A percentile compares a stretch with the other conserved stretches of the same genome.
Evolutionary conservation across 495 filamentous ascomycete genomes (phyloP).

Genomic region (Hyaloscypha variabilis): DNA sequence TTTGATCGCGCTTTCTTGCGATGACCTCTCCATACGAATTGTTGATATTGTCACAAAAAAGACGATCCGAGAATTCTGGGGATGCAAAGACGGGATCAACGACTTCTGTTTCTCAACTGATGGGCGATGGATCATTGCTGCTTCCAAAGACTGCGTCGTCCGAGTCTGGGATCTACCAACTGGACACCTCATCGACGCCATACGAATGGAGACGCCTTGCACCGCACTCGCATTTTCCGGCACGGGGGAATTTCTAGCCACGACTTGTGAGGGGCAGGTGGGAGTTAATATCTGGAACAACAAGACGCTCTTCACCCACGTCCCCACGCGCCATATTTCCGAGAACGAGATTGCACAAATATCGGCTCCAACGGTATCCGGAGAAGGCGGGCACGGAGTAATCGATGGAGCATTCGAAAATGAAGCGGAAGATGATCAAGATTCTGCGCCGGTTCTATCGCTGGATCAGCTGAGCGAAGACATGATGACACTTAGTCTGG

Average conservation of each 20-base stretch:
- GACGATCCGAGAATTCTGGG: slow-evolving; percentile 91
- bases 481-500: slow-evolving; percentile 84
- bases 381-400: slow-evolving; percentile 72
- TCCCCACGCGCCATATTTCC: slow-evolving; percentile 79
- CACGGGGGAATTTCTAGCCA: slow-evolving; percentile 91
- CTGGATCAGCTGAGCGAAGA: slow-evolving; percentile 77
- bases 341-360: slow-evolving; percentile 69
- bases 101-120: slow-evolving; percentile 92
- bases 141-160: slow-evolving; percentile 79
- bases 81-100: slow-evolving; percentile 76
- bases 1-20: slow-evolving; percentile 86
- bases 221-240: slow-evolving; percentile 83
- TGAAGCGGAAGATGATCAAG: slow-evolving; percentile 47
- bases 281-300: slow-evolving; percentile 96
- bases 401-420: slow-evolving; percentile 73
- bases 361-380: slow-evolving; percentile 71
- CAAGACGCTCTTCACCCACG: slow-evolving; percentile 81
- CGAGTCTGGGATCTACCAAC: slow-evolving; percentile 96
- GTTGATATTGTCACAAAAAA: slow-evolving; percentile 90
- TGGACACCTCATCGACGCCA: slow-evolving; percentile 88
- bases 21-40: slow-evolving; percentile 84
- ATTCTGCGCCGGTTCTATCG: slow-evolving; percentile 46
- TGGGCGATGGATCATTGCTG: slow-evolving; percentile 90
- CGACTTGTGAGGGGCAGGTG: slow-evolving; percentile 79
- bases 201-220: slow-evolving; percentile 73